These are phyloP conservation scores for Physcomitrium patens DNA, from an alignment of 225 moss, liverwort and hornwort species.

Conservation along the genomic window DNA sequence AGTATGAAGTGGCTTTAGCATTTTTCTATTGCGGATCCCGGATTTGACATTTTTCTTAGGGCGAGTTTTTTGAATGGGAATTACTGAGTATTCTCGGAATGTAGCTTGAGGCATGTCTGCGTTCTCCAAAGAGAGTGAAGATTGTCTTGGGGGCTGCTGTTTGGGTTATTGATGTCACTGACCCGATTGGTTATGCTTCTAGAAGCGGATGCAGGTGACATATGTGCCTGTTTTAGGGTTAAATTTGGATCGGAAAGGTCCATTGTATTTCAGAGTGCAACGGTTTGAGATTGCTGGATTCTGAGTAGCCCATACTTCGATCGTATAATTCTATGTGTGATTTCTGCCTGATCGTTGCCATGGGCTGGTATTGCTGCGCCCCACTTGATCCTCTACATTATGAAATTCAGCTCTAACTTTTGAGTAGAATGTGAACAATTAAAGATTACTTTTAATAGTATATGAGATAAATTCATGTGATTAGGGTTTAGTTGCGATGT, in stretches of 20 bases:
- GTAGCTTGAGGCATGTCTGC: not conserved
- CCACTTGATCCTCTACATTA: not conserved
- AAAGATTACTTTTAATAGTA: not conserved
- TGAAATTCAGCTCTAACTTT: not conserved
- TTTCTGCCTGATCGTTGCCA: not conserved
- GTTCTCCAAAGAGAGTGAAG: not conserved
- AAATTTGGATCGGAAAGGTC: not conserved
- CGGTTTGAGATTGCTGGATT: constrained; percentile 2
- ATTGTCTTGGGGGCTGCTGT: not conserved
- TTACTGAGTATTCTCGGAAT: not conserved
- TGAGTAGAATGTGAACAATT: too few relatives aligned
- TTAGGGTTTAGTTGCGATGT: not conserved
- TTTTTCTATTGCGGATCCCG: not conserved
- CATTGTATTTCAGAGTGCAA: not conserved
- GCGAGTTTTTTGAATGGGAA: not conserved
- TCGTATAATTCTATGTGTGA: not conserved
- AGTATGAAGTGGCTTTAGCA: too few relatives aligned
- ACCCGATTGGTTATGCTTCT: not conserved
- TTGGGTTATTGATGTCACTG: not conserved
- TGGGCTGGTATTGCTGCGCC: not conserved
- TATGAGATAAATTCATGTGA: not conserved
- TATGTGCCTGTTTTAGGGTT: too few relatives aligned
- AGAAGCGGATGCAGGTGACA: not conserved
- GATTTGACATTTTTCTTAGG: not conserved
- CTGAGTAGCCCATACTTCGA: not conserved